Base-by-base conservation (phyloP, 2,329 filamentous ascomycete species). In the Penicillium expansum region DNA sequence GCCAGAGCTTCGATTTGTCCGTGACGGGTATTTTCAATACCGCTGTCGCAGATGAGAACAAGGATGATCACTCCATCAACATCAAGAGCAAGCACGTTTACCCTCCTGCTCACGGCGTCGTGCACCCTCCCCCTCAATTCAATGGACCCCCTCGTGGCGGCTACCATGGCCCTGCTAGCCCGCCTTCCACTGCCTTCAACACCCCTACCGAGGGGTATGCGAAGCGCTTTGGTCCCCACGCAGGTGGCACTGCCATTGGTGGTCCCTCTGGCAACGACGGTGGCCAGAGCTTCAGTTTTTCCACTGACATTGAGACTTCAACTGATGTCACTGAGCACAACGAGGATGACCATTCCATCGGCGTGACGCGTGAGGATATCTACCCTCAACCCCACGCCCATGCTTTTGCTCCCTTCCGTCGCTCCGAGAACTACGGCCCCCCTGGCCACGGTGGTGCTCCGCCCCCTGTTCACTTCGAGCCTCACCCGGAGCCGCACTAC, bases 181-280 rank as follows among this genome's bases (percentile, higher is more conserved):
- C 50, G n/a, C 24, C 52, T 8, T 10, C 29, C 6, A 24, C n/a
- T 5, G n/a, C 13, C 24, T 61, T 62, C 55, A 41, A 59, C 7
- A 13, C 60, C 5, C 47, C 58, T 2, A 42, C 42, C 9, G 30
- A 20, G 2, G 51, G 33, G 1, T 59, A 52, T 4, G 52, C 32
- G 14, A 64, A 64, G 56, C 62, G 61, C 5, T 59, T 38, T 29
- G 48, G 20, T 1, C 54, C 55, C 2, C 51, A 60, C 43, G 27
- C 3, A 2, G 62, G 61, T 30, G 64, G 52, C 0, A 64, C 61
- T 4, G 57, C 58, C 2, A 56, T 69, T n/a, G 63, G 61, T 20
- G 67, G 68, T 0, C 64, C 64, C 4, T 58, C 60, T 8, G 67
- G 63, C 3, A 29, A 68, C 8, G 69, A 71, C 38, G 63, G 48